Evolutionary conservation across 441 rosid genomes (phyloP), one percentile per base, ranked within the genome.

Genomic region (Sinapis alba): DNA sequence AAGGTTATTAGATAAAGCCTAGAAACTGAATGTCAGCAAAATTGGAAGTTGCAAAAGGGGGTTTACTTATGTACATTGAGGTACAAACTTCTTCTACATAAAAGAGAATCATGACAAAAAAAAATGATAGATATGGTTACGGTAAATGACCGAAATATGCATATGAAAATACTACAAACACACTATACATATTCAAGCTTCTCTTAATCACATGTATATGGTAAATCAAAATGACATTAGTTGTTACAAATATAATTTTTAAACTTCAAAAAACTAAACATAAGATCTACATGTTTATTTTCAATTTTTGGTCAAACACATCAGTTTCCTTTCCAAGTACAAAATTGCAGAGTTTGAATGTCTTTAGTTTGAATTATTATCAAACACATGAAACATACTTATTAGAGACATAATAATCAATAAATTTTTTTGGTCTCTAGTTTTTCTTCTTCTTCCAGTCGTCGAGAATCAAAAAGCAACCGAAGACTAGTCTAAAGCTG

Each of bases 401-500:
- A 45, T 58, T 23, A 72, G 53, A 62, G 76, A 73, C 78, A 74
- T 26, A 59, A 53, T 68, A 53, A 68, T 36, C 27, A 51, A 53
- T 61, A 0, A 26, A 62, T 15, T 66, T 59, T 58, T 65, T 45
- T 3, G 8, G 10, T 19, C 2, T 32, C 5, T 69, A 3, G 23
- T 24, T 50, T 8, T 20, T 24, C 7, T 34, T 7, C 45, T 11
- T 11, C 62, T 34, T 68, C 64, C 19, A 26, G 74, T 69, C 74
- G 36, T 69, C 34, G 50, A 20, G 34, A 75, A 53, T 26, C 36
- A 50, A 69, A 69, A 75, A 62, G 74, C 43, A 68, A 68, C 47
- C 28, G 24, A 69, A 62, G 79, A 62, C 58, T 56, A 38, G 79
- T 53, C 74, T 69, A 69, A 75, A 75, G 74, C 36, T 68, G 34